phyloP scores from a whole-genome alignment of 345 rosid genomes.

The Passiflora organensis region DNA sequence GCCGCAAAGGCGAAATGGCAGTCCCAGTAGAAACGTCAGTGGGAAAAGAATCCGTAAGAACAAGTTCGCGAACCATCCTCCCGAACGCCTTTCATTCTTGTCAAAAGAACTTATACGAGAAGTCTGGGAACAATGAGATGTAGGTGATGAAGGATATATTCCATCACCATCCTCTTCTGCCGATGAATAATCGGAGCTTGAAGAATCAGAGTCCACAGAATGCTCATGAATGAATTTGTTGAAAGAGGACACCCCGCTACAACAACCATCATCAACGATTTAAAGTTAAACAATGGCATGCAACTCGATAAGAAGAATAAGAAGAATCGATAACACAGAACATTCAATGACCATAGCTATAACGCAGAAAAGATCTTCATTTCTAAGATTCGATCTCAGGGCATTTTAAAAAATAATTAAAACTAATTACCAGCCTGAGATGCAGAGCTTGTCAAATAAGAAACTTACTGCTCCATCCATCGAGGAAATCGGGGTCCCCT shows the following conservation, averaged over 20 bases:
- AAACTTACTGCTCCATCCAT: constrained; percentile 89
- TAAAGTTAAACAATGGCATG: not conserved
- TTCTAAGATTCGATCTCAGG: too few relatives aligned
- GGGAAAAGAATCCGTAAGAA: constrained; percentile 65
- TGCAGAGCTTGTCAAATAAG: too few relatives aligned
- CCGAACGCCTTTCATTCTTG: constrained; percentile 33
- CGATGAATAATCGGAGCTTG: constrained; percentile 69
- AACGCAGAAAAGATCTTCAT: too few relatives aligned
- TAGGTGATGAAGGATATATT: constrained; percentile 54
- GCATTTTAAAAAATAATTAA: too few relatives aligned
- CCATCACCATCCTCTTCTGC: constrained; percentile 72
- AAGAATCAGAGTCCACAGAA: constrained; percentile 69
- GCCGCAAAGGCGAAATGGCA: constrained; percentile 38
- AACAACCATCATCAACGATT: constrained; percentile 11
- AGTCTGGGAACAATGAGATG: constrained; percentile 59
- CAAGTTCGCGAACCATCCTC: constrained; percentile 46
- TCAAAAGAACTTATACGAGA: constrained; percentile 45
- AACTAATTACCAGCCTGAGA: too few relatives aligned
- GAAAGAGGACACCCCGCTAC: constrained; percentile 93
- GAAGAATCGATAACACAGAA: not conserved
- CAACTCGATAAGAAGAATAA: not conserved
- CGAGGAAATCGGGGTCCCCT: constrained; percentile 90
- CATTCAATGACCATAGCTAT: too few relatives aligned
- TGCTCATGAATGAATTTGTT: constrained; percentile 86
- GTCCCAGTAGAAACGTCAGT: constrained; percentile 44